phyloP scores from a whole-genome alignment of 768 basidiomycete genomes.

The Amanita exitialis region DNA sequence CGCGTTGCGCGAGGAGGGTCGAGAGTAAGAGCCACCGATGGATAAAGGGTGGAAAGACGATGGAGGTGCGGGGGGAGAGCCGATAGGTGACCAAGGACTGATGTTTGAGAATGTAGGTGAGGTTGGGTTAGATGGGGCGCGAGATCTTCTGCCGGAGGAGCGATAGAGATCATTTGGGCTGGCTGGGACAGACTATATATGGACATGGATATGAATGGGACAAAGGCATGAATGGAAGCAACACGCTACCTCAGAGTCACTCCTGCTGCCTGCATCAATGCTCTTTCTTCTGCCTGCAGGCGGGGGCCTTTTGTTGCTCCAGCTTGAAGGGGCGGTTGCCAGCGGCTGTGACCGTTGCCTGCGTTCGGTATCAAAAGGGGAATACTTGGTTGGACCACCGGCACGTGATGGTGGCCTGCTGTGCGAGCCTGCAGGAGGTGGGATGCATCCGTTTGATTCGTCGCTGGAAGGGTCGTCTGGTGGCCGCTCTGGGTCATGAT shows the following conservation, averaged over 20 bases:
- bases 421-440: slow-evolving; percentile 15
- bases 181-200: slow-evolving; percentile 25
- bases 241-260: slow-evolving; percentile 66
- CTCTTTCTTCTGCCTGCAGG: slow-evolving; percentile 66
- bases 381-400: slow-evolving; percentile 30
- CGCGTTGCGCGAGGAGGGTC: slow-evolving; percentile 57
- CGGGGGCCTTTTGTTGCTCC: slow-evolving; percentile 50
- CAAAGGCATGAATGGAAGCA: background rate
- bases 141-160: slow-evolving; percentile 38
- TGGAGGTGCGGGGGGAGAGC: slow-evolving; percentile 26
- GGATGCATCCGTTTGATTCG: slow-evolving; percentile 36
- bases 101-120: slow-evolving; percentile 31
- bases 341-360: slow-evolving; percentile 68
- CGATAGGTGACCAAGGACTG: slow-evolving; percentile 21
- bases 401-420: slow-evolving; percentile 50
- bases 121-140: slow-evolving; percentile 67
- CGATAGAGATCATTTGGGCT: slow-evolving; percentile 34
- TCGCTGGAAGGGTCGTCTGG: slow-evolving; percentile 39
- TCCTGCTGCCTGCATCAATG: slow-evolving; percentile 53
- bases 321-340: slow-evolving; percentile 60
- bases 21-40: slow-evolving; percentile 21
- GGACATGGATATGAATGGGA: background rate
- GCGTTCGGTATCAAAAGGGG: slow-evolving; percentile 60
- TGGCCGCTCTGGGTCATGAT: slow-evolving; percentile 25
- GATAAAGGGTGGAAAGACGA: slow-evolving; percentile 7